A percentile compares a stretch with the other conserved stretches of the same genome.
phyloP scores from a whole-genome alignment of 495 filamentous ascomycete genomes.

The Penicillium waksmanii region DNA sequence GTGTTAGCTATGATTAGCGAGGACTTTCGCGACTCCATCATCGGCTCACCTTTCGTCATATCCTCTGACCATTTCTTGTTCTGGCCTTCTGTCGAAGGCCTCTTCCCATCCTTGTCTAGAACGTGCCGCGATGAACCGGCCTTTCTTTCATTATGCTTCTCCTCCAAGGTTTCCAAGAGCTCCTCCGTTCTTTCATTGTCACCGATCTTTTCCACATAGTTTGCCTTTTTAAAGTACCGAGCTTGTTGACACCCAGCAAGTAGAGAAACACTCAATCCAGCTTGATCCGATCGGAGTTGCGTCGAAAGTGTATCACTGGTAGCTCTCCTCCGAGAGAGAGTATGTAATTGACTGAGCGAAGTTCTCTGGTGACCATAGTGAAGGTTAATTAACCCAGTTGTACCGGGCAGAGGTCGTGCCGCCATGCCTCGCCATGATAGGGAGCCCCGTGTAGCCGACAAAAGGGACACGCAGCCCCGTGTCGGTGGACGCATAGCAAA shows the following conservation, averaged over 20 bases:
- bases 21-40: neutral
- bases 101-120: slow-evolving; percentile 13
- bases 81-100: slow-evolving; percentile 48
- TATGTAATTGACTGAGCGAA: neutral
- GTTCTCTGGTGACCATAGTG: neutral
- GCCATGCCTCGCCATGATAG: slow-evolving; percentile 5
- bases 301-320: neutral
- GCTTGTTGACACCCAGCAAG: slow-evolving; percentile 11
- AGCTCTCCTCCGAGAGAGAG: neutral
- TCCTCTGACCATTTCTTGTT: slow-evolving; percentile 50
- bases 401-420: slow-evolving; percentile 6
- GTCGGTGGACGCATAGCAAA: slow-evolving; percentile 18
- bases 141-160: slow-evolving; percentile 16
- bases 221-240: slow-evolving; percentile 24
- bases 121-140: slow-evolving; percentile 11
- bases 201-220: slow-evolving; percentile 21
- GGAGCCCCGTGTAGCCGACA: slow-evolving; percentile 9
- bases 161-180: slow-evolving; percentile 23
- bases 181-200: slow-evolving; percentile 30
- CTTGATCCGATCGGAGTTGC: neutral
- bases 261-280: slow-evolving; percentile 1
- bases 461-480: slow-evolving; percentile 18
- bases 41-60: slow-evolving; percentile 63
- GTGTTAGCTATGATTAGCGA: slow-evolving; percentile 4
- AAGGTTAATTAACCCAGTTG: neutral